Percentiles rank a stretch among this genome's conserved stretches.
phyloP scores from a whole-genome alignment of 2,329 filamentous ascomycete species.

The Phaeosphaeria sp. region DNA sequence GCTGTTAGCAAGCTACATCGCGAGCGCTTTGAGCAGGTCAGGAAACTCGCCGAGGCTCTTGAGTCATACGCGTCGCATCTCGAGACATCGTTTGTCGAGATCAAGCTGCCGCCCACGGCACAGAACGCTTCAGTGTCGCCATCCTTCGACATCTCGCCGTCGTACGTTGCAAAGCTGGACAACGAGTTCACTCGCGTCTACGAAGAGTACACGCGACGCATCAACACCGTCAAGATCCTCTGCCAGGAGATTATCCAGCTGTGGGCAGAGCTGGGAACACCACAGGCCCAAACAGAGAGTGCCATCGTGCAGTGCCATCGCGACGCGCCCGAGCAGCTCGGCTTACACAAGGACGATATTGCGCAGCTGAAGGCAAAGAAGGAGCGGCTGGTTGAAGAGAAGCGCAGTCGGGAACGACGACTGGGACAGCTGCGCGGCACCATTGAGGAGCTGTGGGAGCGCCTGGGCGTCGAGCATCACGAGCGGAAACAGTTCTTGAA shows the following conservation, averaged over 20 bases:
- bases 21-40: slow-evolving; percentile 94
- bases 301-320: slow-evolving; percentile 88
- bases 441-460: slow-evolving; percentile 90
- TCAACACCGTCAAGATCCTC: slow-evolving; percentile 74
- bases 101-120: slow-evolving; percentile 82
- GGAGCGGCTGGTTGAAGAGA: slow-evolving; percentile 87
- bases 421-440: slow-evolving; percentile 76
- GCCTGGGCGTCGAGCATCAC: slow-evolving; percentile 79
- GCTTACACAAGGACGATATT: slow-evolving; percentile 87
- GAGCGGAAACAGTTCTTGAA: slow-evolving; percentile 88
- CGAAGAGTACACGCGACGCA: slow-evolving; percentile 89
- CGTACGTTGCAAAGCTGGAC: slow-evolving; percentile 86
- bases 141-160: slow-evolving; percentile 88
- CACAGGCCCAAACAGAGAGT: slow-evolving; percentile 88
- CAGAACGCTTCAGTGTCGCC: slow-evolving; percentile 78
- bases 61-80: slow-evolving; percentile 97
- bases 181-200: slow-evolving; percentile 93
- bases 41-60: slow-evolving; percentile 91
- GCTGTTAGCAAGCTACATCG: slow-evolving; percentile 82
- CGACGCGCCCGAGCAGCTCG: slow-evolving; percentile 90
- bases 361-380: slow-evolving; percentile 73
- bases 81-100: slow-evolving; percentile 83
- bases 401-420: slow-evolving; percentile 79
- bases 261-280: slow-evolving; percentile 94
- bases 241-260: slow-evolving; percentile 89